Evolutionary conservation across 306 rosid species (phyloP), one percentile per base, ranked within the genome.

Genomic region (Pyrus betulifolia): DNA sequence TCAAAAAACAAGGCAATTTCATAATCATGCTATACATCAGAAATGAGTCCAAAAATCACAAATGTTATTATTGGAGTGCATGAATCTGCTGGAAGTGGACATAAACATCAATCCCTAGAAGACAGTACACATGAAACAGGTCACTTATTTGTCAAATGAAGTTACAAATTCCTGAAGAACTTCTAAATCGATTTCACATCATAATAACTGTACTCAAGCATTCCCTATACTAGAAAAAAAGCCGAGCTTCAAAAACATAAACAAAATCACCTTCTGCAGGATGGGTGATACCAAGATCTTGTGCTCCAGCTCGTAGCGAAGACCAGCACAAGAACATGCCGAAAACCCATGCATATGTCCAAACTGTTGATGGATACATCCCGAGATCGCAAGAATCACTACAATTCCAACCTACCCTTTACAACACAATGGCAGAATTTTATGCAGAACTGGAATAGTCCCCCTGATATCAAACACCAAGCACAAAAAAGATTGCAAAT

Each of bases 191-290:
- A 21, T 57, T 23, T n/a, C 28, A 11, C 4, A 23, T 12, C 13
- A n/a, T 22, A 44, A 62, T n/a, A 45, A 62, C 30, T 21, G 17
- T 61, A 38, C 5, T 35, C 28, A 4, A 11, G 28, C 18, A 35
- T 35, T 11, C 55, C 65, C 65, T 25, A 17, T 45, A 59, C n/a
- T 76, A n/a, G 76, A 28, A 69, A 70, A 70, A 75, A 69, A 31
- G 27, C 28, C 62, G 49, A 74, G 71, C 67, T 64, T 22, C 70
- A 9, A n/a, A n/a, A 74, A 30, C 35, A 30, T 51, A 68, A 61
- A 23, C 10, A 71, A 6, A 74, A 25, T 58, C 76, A 92, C 98
- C 97, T 92, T 95, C 98, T 4, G 15, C 65, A 8, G 86, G 85
- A 23, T 78, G 1, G 10, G 93, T 90, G 67, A 78, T 51, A 45